Evolutionary conservation across 371 early-diverging fungal genomes (phyloP).

Genomic region (Fennellomyces sp.): DNA sequence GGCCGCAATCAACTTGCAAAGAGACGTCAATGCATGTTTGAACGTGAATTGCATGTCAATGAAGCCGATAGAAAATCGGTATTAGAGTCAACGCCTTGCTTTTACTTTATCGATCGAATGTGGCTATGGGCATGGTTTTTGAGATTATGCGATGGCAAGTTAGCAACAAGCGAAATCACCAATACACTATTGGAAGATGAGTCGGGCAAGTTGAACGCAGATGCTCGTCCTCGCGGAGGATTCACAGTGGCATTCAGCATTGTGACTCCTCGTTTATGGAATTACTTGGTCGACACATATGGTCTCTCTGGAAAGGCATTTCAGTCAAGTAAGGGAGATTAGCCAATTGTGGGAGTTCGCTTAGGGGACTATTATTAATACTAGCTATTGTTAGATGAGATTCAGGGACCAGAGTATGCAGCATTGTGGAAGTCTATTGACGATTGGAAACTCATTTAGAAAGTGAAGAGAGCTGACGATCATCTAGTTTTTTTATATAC

Average conservation of each 20-base stretch:
- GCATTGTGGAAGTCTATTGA: slow-evolving; percentile 32
- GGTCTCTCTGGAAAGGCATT: slow-evolving; percentile 33
- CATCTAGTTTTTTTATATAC: neutral
- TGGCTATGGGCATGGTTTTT: slow-evolving; percentile 53
- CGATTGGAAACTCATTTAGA: slow-evolving; percentile 39
- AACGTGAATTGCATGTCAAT: slow-evolving; percentile 31
- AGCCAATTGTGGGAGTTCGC: neutral
- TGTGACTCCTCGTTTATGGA: slow-evolving; percentile 42
- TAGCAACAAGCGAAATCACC: slow-evolving; percentile 33
- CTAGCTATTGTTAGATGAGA: slow-evolving; percentile 28
- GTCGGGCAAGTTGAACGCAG: slow-evolving; percentile 25
- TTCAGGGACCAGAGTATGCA: slow-evolving; percentile 34
- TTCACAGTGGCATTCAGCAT: slow-evolving; percentile 43
- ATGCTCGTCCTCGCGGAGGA: slow-evolving; percentile 39
- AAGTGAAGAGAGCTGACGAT: neutral
- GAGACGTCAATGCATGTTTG: slow-evolving; percentile 40
- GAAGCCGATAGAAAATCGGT: slow-evolving; percentile 36
- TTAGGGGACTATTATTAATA: neutral
- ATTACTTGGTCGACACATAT: slow-evolving; percentile 43
- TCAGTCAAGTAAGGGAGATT: slow-evolving; percentile 29
- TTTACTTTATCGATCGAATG: slow-evolving; percentile 43
- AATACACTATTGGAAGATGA: slow-evolving; percentile 35
- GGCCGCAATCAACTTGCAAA: slow-evolving; percentile 32
- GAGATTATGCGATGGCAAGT: slow-evolving; percentile 48
- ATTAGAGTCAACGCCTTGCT: slow-evolving; percentile 14